Base-by-base conservation (phyloP, 306 rosid genomes). In the Sesbania bispinosa region DNA sequence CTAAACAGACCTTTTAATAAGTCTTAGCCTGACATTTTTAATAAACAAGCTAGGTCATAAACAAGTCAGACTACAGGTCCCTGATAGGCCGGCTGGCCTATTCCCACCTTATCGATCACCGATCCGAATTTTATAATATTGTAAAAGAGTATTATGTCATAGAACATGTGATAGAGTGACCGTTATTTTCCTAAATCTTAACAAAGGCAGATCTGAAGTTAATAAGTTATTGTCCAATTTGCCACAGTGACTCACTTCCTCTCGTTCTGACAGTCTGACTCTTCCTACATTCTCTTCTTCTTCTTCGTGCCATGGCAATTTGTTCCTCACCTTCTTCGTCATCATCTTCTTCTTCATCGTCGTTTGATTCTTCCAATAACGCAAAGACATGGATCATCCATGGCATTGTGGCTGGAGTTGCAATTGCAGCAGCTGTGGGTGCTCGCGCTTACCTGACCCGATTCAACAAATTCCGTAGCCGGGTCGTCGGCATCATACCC, bases 401-500 rank as follows among this genome's bases (percentile, higher is more conserved):
- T 66, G 95, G 97, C 11, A 66, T 91, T 10, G 71, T 82, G 35
- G 95, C 88, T 38, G 97, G 96, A 62, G 88, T 80, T 1, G 89
- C 96, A 4, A 70, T 93, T 23, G 96, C 89, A 3, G 96, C 88
- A 6, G 92, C 95, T 6, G 66, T 80, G 23, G 96, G 95, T 10
- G 96, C 97, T 68, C 88, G 77, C 45, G 71, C 80, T 23, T 94
- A 86, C 78, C 38, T 88, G 43, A 80, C 77, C 73, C 85, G 81
- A 23, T 73, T 74, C 63, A 45, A 16, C 77, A 94, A 79, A 77
- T 89, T 90, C 62, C 95, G 98, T 76, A 90, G 77, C 73, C 90
- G 97, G 73, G 98, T 90, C 10, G 80, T 94, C 6, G 98, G 96
- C 1, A 87, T 94, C 46, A 94, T 94, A 73, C 98, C 98, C 32